Base-by-base conservation (phyloP, 306 rosid genomes). In the Elaeagnus macrophylla region DNA sequence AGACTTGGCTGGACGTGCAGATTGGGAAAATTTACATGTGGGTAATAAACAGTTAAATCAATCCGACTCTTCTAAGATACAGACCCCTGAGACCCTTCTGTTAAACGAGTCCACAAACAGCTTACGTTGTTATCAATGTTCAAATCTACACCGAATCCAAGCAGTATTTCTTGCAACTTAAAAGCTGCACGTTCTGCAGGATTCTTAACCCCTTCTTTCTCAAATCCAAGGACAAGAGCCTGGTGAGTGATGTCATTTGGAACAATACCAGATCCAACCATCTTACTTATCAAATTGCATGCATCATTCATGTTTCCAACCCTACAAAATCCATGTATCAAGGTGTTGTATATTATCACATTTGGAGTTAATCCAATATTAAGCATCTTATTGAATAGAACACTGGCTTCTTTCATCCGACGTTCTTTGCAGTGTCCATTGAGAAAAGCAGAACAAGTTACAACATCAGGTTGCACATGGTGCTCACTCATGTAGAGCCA, bases 391-490 rank as follows among this genome's bases (percentile, higher is more conserved):
- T 36, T 59, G 43, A 74, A 74, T 18, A 74, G 19, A 48, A 43
- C 54, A 37, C 39, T 69, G 55, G 79, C 79, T 51, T 74, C 72
- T 37, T 69, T 75, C 39, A 69, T 59, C 10, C 46, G 71, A 12
- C 7, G 53, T 51, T 60, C 69, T 48, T 56, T 70, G 41, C 75
- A 74, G 54, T 74, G 68, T 19, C 72, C 79, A 50, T 44, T 55
- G 48, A 74, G 75, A 60, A 74, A 66, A 11, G 75, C 72, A 60
- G 68, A 68, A 58, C 75, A 74, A 19, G 79, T 69, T 59, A 74
- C 75, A 32, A 69, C 79, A 51, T 74, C 79, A 10, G 79, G 79
- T 59, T 69, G 64, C 53, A 74, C 68, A 40, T 37, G 41, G 25
- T 74, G 59, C 50, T 74, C 75, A 6, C 58, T 50, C 79, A 74